Evolutionary conservation across 306 rosid species (phyloP), one percentile per base, ranked within the genome.

Genomic region (Cucurbita moschata): DNA sequence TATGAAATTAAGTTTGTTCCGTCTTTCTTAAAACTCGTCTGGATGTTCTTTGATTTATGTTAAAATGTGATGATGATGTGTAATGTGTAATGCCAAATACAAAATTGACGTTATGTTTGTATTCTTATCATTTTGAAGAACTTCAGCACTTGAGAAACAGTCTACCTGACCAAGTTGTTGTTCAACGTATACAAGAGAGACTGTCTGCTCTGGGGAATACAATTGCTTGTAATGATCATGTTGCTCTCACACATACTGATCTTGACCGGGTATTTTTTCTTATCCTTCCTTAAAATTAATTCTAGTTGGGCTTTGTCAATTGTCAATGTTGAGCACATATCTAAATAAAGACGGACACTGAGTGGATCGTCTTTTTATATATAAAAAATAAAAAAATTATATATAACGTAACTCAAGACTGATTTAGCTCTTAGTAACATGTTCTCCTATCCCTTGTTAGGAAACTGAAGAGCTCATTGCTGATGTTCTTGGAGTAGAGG

Each of bases 401-500:
- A 60, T 42, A 13, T 11, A 30, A 30, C 4, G 35, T 30, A 30
- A 30, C 35, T 26, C 0, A 26, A 26, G 26, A 26, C 26, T 26
- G 26, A 0, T 26, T 26, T 39, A 39, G 7, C 6, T 39, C 7
- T 49, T 1, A 12, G 4, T 49, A 4, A 49, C 6, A 0, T 40
- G 53, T 43, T 66, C 53, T 52, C 38, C 38, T 57, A 18, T 62
- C 68, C 2, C 26, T 37, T 58, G 6, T 55, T 81, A 93, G 98
- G 98, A 90, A 55, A 94, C 97, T 35, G 98, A 94, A 81, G 96
- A 94, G 75, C 80, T 94, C 83, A 91, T 94, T 30, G 85, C 98
- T 1, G 98, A 94, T 81, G 96, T 90, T 71, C 96, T 94, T 19
- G 97, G 97, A 72, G 97, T 94, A 21, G 98, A 94, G 80, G 98